Conservation (phyloP, 495 filamentous ascomycete species). For the Xylaria intraflava region DNA sequence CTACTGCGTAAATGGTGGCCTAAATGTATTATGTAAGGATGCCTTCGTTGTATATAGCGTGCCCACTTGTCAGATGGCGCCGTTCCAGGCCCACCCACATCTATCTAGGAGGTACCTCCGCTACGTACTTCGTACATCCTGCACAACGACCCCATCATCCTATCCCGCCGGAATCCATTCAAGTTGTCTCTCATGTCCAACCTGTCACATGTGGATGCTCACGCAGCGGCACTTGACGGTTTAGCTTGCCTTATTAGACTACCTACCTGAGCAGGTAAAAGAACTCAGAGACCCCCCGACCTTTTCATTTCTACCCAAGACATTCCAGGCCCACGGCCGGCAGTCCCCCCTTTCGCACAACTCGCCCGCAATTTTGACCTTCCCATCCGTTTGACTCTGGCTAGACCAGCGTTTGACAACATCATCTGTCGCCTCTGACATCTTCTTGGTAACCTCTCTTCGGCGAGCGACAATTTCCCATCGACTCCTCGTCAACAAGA, state of each 20-base stretch:
- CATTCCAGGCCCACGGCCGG: background rate
- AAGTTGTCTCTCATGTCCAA: no score
- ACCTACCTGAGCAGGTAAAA: background rate
- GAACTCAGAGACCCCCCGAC: background rate
- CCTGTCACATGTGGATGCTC: constrained; percentile 9
- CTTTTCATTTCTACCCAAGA: background rate
- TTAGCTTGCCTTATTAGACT: constrained; percentile 5
- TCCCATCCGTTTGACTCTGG: background rate
- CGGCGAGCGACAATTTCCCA: background rate
- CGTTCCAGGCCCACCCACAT: background rate
- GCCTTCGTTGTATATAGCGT: no score
- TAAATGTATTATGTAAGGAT: no score
- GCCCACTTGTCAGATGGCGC: background rate
- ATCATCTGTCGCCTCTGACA: background rate
- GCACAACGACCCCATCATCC: background rate
- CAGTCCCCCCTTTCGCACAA: constrained; percentile 12
- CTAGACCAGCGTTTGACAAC: background rate
- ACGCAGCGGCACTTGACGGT: constrained; percentile 1
- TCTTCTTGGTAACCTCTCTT: no score
- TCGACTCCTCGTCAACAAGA: constrained; percentile 1
- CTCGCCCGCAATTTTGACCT: constrained; percentile 9
- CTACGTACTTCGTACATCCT: no score
- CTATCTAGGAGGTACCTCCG: background rate
- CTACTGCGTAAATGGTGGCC: no score
- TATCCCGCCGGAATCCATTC: background rate